A percentile compares a stretch with the other conserved stretches of the same genome.
phyloP scores from a whole-genome alignment of 1,284 basidiomycete species.

The Rhodotorula sp. region DNA sequence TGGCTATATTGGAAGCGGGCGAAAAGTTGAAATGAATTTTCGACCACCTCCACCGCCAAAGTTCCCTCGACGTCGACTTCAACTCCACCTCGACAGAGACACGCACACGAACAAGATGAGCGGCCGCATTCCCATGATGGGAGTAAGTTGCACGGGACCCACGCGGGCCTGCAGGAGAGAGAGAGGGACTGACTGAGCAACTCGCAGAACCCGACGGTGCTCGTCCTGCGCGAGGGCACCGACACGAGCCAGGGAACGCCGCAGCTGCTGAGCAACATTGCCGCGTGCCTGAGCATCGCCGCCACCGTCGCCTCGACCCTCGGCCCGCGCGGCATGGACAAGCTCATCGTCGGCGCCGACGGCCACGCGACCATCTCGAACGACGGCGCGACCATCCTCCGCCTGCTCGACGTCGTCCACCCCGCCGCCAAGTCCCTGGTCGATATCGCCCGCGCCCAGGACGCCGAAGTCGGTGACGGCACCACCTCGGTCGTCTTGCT shows the following conservation, averaged over 20 bases:
- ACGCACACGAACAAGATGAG: constrained; percentile 19
- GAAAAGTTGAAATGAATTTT: too few relatives aligned
- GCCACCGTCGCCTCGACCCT: constrained; percentile 89
- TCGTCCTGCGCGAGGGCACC: constrained; percentile 46
- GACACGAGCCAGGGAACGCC: constrained; percentile 50
- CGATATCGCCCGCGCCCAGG: constrained; percentile 96
- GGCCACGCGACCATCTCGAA: constrained; percentile 96
- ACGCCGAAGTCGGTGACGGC: constrained; percentile 97
- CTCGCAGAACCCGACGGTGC: constrained; percentile 35
- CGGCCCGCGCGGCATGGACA: constrained; percentile 99
- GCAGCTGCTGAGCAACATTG: constrained; percentile 54
- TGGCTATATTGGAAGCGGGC: too few relatives aligned
- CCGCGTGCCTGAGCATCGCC: constrained; percentile 86
- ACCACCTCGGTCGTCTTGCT: constrained; percentile 94
- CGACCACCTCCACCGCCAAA: background rate
- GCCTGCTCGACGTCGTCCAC: constrained; percentile 95
- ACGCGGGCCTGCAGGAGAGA: too few relatives aligned
- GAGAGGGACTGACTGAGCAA: too few relatives aligned
- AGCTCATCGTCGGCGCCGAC: constrained; percentile 79
- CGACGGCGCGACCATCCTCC: constrained; percentile 97
- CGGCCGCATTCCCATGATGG: constrained; percentile 41
- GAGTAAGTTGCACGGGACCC: constrained; percentile 3
- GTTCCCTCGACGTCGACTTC: background rate
- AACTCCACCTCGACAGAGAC: background rate
- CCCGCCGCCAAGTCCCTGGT: constrained; percentile 94